Evolutionary conservation across 2,329 filamentous ascomycete genomes (phyloP), one percentile per base, ranked within the genome.

Genomic region (Talaromyces sp.): DNA sequence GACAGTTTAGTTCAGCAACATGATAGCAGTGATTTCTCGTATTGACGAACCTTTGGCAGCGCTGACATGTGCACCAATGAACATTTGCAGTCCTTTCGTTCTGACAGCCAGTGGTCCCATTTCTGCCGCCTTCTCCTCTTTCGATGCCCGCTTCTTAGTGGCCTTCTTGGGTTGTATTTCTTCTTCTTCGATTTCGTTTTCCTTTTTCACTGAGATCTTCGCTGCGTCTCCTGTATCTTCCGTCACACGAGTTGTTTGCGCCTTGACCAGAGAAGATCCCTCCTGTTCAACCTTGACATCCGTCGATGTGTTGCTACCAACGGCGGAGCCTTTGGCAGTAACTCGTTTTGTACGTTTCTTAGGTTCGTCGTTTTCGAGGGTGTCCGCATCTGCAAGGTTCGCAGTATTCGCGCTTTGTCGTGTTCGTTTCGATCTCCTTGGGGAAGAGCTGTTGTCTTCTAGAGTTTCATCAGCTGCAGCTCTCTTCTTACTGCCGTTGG

Each of bases 31-130:
- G 57, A 34, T 10, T 36, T 51, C 59, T 23, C 31, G 53, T 47
- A 56, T 30, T 27, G 50, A 74, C 81, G 61, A 73, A 90, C 91
- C 94, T 80, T 93, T 94, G 31, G 95, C 92, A 65, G 85, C 88
- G 75, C 90, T 95, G 64, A 98, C 92, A 74, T 99, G 95, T 0
- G 95, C 95, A 16, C 95, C 95, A 60, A 99, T 89, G 70, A 90
- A 89, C 84, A 97, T 90, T 73, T 88, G 88, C 64, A 94, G 80
- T 1, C 87, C 85, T 4, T 82, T 76, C 0, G 92, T 93, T 40
- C 95, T 85, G 30, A 82, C 79, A 23, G 87, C 88, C 1, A 96
- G 75, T 0, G 90, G 87, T 81, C 79, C 77, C 66, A 82, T 81
- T 57, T 80, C 78, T 60, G 81, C 78, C 65, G 85, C 83, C 63